phyloP scores from a whole-genome alignment of 2,329 filamentous ascomycete species.

The Aureobasidium uvarum region DNA sequence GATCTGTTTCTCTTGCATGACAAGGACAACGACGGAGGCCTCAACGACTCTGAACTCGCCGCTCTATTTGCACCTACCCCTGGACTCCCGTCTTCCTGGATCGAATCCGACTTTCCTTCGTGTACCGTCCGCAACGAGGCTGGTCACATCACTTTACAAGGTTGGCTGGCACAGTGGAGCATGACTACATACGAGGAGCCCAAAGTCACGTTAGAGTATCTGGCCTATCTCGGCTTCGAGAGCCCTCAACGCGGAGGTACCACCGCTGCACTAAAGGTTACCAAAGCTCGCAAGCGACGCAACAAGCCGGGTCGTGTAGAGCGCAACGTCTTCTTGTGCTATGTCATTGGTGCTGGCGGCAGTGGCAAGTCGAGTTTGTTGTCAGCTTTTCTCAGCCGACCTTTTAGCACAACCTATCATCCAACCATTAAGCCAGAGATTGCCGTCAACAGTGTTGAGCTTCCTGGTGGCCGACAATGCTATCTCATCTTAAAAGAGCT shows the following conservation, averaged over 20 bases:
- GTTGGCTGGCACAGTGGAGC: conserved; percentile 98
- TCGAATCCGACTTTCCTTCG: conserved; percentile 83
- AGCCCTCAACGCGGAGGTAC: conserved; percentile 68
- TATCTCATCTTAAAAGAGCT: conserved; percentile 95
- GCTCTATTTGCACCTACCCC: conserved; percentile 92
- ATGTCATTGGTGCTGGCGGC: conserved; percentile 79
- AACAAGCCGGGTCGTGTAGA: conserved; percentile 81
- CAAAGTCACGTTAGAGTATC: conserved; percentile 90
- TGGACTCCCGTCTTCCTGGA: conserved; percentile 81
- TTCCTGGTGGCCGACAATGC: conserved; percentile 93
- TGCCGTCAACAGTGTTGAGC: conserved; percentile 93
- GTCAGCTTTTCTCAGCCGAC: conserved; percentile 85
- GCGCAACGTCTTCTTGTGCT: conserved; percentile 90
- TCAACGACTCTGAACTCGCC: conserved; percentile 80
- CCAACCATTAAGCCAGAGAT: conserved; percentile 94
- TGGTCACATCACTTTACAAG: conserved; percentile 91
- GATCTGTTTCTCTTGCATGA: conserved; percentile 94
- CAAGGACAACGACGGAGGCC: conserved; percentile 93
- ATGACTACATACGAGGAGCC: conserved; percentile 99
- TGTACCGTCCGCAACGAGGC: conserved; percentile 95
- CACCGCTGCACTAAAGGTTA: conserved; percentile 86
- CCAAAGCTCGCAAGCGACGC: conserved; percentile 83
- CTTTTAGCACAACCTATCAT: conserved; percentile 78
- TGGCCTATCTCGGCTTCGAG: conserved; percentile 95
- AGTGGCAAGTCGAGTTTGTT: conserved; percentile 90